phyloP scores from a whole-genome alignment of 805 yeast genomes.

The Pichia nakasei region DNA sequence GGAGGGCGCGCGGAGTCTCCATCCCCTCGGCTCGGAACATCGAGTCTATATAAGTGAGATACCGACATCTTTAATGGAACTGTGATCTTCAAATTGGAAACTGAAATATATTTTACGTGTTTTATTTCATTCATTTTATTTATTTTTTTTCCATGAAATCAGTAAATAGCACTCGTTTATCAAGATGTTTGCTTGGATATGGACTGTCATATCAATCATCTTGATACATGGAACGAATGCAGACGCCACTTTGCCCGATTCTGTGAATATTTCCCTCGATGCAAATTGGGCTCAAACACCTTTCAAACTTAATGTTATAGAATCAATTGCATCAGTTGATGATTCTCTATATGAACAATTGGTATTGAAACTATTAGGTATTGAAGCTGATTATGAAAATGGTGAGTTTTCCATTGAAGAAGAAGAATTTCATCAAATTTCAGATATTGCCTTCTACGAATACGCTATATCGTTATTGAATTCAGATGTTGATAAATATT shows the following conservation, averaged over 20 bases:
- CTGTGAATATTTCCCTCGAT: conserved; percentile 25
- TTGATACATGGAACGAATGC: too few relatives aligned
- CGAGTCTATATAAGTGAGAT: too few relatives aligned
- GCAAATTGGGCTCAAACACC: conserved; percentile 35
- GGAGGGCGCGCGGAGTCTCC: too few relatives aligned
- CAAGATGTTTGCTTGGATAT: not conserved
- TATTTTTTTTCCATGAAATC: too few relatives aligned
- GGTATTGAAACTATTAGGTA: conserved; percentile 21
- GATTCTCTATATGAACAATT: conserved; percentile 30
- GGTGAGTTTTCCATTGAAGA: conserved; percentile 2
- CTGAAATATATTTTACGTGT: too few relatives aligned
- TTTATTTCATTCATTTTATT: too few relatives aligned
- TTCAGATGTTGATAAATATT: conserved; percentile 5
- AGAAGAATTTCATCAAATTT: conserved; percentile 19
- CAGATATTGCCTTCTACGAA: conserved; percentile 22
- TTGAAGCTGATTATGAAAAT: conserved; percentile 16
- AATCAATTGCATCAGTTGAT: conserved; percentile 30
- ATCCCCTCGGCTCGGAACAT: too few relatives aligned
- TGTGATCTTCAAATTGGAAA: too few relatives aligned
- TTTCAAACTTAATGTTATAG: conserved; percentile 34
- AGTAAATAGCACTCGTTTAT: too few relatives aligned
- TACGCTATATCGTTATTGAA: conserved; percentile 15
- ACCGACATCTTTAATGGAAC: too few relatives aligned
- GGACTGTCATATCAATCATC: too few relatives aligned
- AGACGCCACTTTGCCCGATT: too few relatives aligned